These are phyloP conservation scores for Annulohypoxylon truncatum DNA, from an alignment of 2,329 filamentous ascomycete species.

Conservation along the genomic window DNA sequence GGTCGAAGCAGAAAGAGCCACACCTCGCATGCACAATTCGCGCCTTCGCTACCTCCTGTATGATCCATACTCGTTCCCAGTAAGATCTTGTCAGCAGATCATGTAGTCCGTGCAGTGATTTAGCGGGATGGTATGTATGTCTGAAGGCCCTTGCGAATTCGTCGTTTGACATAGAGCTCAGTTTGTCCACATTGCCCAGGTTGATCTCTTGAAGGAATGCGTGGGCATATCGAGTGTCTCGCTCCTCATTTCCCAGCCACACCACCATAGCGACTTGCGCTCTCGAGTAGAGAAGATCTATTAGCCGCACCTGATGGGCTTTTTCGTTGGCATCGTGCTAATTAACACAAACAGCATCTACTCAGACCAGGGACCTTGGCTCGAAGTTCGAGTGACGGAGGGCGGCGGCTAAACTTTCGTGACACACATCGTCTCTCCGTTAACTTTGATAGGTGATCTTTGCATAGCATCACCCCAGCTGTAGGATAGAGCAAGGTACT, in stretches of 20 bases:
- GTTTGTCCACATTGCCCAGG: background rate
- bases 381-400: background rate
- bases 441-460: background rate
- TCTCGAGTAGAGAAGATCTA: slow-evolving; percentile 15
- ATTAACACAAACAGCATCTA: slow-evolving; percentile 20
- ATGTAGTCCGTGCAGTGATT: slow-evolving; percentile 10
- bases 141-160: background rate
- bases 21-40: slow-evolving; percentile 8
- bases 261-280: slow-evolving; percentile 5
- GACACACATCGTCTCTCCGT: slow-evolving; percentile 1
- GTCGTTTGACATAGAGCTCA: background rate
- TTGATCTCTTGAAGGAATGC: background rate
- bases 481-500: slow-evolving; percentile 18
- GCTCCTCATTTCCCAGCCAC: slow-evolving; percentile 12
- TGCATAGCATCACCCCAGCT: slow-evolving; percentile 10
- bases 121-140: background rate
- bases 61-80: slow-evolving; percentile 28
- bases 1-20: slow-evolving; percentile 8
- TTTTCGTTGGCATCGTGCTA: slow-evolving; percentile 19
- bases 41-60: slow-evolving; percentile 24
- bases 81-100: slow-evolving; percentile 18
- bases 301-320: slow-evolving; percentile 12
- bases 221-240: background rate
- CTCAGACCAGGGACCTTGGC: slow-evolving; percentile 6
- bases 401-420: slow-evolving; percentile 4